Evolutionary conservation across 352 stramenopile species (phyloP).

Genomic region (Peronosclerospora sorghi): DNA sequence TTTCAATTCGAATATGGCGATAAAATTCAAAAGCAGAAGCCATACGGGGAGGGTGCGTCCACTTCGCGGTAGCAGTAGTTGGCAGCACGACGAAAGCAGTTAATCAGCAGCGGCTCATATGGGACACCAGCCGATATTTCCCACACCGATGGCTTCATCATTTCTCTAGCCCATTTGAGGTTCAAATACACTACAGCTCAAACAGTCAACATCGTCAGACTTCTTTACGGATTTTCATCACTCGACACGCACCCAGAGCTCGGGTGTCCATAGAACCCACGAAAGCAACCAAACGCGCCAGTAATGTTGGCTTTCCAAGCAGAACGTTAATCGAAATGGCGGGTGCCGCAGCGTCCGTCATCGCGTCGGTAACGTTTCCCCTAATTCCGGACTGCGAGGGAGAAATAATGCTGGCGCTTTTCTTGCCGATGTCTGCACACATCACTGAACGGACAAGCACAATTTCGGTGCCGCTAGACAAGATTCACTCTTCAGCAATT

Average conservation of each 20-base stretch:
- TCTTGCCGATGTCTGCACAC: slow-evolving; percentile 10
- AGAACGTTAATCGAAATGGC: slow-evolving; percentile 27
- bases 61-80: slow-evolving; percentile 84
- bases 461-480: slow-evolving; percentile 4
- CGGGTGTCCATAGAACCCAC: slow-evolving; percentile 46
- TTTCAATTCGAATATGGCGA: not conserved
- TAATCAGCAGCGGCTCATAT: slow-evolving; percentile 61
- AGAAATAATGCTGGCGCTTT: slow-evolving; percentile 17
- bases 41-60: slow-evolving; percentile 77
- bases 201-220: not conserved
- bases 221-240: not conserved
- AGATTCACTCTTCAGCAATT: not conserved
- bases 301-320: slow-evolving; percentile 38
- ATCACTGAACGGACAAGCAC: not conserved
- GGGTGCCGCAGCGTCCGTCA: slow-evolving; percentile 13
- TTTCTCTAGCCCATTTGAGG: slow-evolving; percentile 59
- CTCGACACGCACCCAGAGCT: slow-evolving; percentile 29
- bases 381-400: slow-evolving; percentile 24
- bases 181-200: slow-evolving; percentile 49
- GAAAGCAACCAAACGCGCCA: slow-evolving; percentile 54
- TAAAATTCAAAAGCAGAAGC: not conserved
- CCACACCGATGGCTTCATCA: slow-evolving; percentile 77
- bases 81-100: slow-evolving; percentile 72
- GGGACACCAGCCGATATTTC: slow-evolving; percentile 73
- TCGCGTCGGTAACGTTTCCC: slow-evolving; percentile 12